Base-by-base conservation (phyloP, 306 rosid species). In the Fragaria iinumae region DNA sequence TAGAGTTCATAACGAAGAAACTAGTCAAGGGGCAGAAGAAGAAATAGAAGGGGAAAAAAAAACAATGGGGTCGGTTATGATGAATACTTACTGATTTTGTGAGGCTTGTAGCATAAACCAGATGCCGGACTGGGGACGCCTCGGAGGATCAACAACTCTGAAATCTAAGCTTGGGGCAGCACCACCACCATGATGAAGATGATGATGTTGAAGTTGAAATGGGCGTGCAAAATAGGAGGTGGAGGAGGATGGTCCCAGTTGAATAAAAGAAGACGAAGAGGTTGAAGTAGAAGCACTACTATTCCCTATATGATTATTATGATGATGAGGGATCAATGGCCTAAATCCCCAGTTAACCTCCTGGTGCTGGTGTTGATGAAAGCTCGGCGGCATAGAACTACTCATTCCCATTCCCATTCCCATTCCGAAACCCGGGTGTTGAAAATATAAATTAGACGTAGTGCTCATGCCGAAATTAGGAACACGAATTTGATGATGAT, bases 81-180 rank as follows among this genome's bases (percentile, higher is more conserved):
- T 14, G 55, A 44, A 41, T 74, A 77, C 96, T 88, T 87, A 96
- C 99, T 89, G 99, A 74, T 91, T 87, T 66, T 80, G 96, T 16
- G 93, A 89, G n/a, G 98, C 98, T 90, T 88, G 96, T 8, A 96
- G 89, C 88, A 80, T 89, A 38, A 96, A 96, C 99, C 99, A 96
- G 48, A 96, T 85, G 83, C 99, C 99, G 8, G 98, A 96, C 77
- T 88, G 93, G 62, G 97, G 96, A 76, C 98, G 80, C 21, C 89
- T 76, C 3, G 99, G 99, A 87, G 98, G 98, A 81, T 88, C 89
- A 59, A 90, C 91, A 11, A 92, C 92, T 72, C 96, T 81, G 76
- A 80, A 64, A 69, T 88, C 86, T 4, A 91, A 81, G 85, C 89
- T 88, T 10, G 96, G 89, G 16, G 93, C 98, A 60, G 92, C 80